A percentile compares a stretch with the other conserved stretches of the same genome.
Evolutionary conservation across 495 filamentous ascomycete species (phyloP).

Genomic region (Xylaria cubensis): DNA sequence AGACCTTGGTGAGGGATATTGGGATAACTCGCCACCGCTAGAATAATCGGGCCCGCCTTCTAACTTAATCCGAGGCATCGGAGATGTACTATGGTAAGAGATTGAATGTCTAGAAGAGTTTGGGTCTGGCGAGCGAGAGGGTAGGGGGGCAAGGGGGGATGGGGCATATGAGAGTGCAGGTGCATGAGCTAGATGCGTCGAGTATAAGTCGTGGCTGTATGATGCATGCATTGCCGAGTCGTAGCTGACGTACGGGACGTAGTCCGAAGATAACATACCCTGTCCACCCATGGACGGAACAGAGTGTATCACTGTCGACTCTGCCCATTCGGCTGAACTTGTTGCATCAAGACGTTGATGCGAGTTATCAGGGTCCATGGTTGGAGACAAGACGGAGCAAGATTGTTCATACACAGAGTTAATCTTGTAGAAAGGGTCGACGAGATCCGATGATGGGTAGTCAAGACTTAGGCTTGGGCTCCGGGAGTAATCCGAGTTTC

Average conservation of each 20-base stretch:
- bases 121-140: constrained; percentile 52
- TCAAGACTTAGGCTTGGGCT: constrained; percentile 54
- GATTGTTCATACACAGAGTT: constrained; percentile 52
- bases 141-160: constrained; percentile 47
- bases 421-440: constrained; percentile 56
- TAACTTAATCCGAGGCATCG: constrained; percentile 59
- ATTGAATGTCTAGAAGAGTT: constrained; percentile 41
- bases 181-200: constrained; percentile 49
- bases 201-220: constrained; percentile 58
- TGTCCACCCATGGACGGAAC: constrained; percentile 50
- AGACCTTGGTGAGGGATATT: constrained; percentile 56
- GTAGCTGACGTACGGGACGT: constrained; percentile 59
- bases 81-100: constrained; percentile 47
- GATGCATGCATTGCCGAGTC: constrained; percentile 43
- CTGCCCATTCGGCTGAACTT: constrained; percentile 52
- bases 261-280: constrained; percentile 58
- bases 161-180: constrained; percentile 43
- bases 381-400: constrained; percentile 44
- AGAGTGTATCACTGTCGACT: constrained; percentile 44
- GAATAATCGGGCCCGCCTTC: constrained; percentile 51
- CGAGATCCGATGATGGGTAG: constrained; percentile 53
- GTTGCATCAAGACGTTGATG: constrained; percentile 53
- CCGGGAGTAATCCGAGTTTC: constrained; percentile 56
- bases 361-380: constrained; percentile 49
- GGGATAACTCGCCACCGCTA: constrained; percentile 48